A percentile compares a stretch with the other conserved stretches of the same genome.
These are phyloP conservation scores for Trichoderma reesei DNA, from an alignment of 495 filamentous ascomycete genomes.

Conservation along the genomic window DNA sequence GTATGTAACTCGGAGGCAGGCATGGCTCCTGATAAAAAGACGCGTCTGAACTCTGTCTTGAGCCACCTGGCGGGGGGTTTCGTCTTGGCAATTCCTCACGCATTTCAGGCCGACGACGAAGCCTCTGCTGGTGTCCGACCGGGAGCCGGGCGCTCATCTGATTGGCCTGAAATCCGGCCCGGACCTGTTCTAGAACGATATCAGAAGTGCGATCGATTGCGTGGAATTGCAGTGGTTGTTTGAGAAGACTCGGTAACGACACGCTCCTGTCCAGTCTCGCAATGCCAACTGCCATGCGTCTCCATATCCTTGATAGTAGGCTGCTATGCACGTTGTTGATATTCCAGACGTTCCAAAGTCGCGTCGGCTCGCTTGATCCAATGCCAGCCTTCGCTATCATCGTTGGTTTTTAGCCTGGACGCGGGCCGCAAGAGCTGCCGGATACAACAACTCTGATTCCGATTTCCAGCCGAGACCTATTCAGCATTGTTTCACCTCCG, in stretches of 20 bases:
- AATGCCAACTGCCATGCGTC: background rate
- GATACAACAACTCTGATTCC: background rate
- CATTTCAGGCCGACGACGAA: background rate
- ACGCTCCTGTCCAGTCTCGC: background rate
- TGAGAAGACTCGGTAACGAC: too few relatives aligned
- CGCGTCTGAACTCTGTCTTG: background rate
- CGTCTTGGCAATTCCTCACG: background rate
- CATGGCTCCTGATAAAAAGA: too few relatives aligned
- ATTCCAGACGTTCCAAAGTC: background rate
- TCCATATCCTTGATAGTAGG: background rate
- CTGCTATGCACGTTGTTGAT: background rate
- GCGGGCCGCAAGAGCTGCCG: background rate
- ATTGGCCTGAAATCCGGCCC: background rate
- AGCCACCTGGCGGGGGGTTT: background rate
- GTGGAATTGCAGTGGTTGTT: background rate
- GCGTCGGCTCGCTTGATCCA: background rate
- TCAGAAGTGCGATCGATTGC: background rate
- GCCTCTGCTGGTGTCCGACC: background rate
- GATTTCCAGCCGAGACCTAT: background rate
- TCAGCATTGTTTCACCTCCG: background rate
- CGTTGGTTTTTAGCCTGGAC: background rate
- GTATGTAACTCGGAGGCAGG: background rate
- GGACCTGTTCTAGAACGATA: background rate
- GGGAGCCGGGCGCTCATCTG: background rate
- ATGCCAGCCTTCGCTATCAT: background rate